Conservation (phyloP, 805 yeast genomes). For the Candida maesae region DNA sequence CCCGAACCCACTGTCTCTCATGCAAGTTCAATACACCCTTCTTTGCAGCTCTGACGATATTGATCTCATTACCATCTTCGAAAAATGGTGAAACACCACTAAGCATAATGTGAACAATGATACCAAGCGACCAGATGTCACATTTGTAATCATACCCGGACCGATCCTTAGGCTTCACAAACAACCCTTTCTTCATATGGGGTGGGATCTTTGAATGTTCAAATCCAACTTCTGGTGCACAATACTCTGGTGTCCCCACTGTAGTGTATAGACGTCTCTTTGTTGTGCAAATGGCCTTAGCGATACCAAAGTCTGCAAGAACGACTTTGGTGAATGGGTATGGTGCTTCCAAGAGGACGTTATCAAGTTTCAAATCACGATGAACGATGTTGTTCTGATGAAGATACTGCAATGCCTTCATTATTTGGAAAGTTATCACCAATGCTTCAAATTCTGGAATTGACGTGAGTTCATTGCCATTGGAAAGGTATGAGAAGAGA, state of each 20-base stretch:
- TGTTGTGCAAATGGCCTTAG: constrained; percentile 31
- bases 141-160: constrained; percentile 52
- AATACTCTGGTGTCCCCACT: constrained; percentile 65
- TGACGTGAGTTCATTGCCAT: constrained; percentile 36
- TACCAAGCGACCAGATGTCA: constrained; percentile 70
- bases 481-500: constrained; percentile 49
- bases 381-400: constrained; percentile 73
- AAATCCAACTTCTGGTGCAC: constrained; percentile 68
- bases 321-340: constrained; percentile 49
- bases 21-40: constrained; percentile 38
- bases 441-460: constrained; percentile 53
- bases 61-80: constrained; percentile 39
- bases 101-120: constrained; percentile 52
- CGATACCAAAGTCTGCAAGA: constrained; percentile 68
- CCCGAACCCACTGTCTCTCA: constrained; percentile 38
- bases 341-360: constrained; percentile 53
- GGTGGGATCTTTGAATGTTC: constrained; percentile 30
- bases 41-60: constrained; percentile 40
- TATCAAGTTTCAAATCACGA: constrained; percentile 81
- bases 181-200: constrained; percentile 4
- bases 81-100: constrained; percentile 66
- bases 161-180: background rate
- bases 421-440: constrained; percentile 50
- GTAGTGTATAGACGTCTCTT: constrained; percentile 43
- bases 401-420: constrained; percentile 56